Evolutionary conservation across 495 filamentous ascomycete species (phyloP).

Genomic region (Rostrohypoxylon terebratum): DNA sequence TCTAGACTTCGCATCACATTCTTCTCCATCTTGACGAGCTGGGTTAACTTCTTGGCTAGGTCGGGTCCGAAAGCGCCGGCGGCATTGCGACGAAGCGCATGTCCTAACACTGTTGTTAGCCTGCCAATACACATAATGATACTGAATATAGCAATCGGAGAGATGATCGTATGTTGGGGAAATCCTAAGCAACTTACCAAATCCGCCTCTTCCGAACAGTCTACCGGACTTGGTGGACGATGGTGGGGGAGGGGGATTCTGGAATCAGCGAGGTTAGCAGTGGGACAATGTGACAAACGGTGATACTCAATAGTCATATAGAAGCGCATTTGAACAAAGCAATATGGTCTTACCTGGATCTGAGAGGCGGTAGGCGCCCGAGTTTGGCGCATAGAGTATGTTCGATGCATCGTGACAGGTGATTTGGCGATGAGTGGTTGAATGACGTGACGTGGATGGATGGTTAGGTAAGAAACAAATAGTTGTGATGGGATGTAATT

Average conservation of each 20-base stretch:
- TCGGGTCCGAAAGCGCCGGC: constrained; percentile 97
- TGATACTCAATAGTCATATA: background rate
- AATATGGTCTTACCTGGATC: constrained; percentile 55
- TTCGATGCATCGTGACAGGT: constrained; percentile 83
- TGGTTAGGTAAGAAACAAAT: background rate
- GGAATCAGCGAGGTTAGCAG: constrained; percentile 51
- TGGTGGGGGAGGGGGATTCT: constrained; percentile 92
- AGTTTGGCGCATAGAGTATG: constrained; percentile 98
- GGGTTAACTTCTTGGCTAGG: constrained; percentile 94
- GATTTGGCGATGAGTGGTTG: constrained; percentile 15
- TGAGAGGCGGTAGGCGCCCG: constrained; percentile 83
- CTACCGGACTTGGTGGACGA: constrained; percentile 90
- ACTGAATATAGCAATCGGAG: background rate
- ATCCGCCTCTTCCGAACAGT: constrained; percentile 83
- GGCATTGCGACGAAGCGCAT: constrained; percentile 90
- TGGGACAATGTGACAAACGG: background rate
- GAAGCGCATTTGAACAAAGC: constrained; percentile 19
- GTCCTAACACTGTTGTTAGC: constrained; percentile 67
- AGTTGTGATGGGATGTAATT: constrained; percentile 1
- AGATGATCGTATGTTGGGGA: constrained; percentile 1
- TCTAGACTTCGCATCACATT: constrained; percentile 99
- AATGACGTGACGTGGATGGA: constrained; percentile 11
- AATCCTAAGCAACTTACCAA: constrained; percentile 68
- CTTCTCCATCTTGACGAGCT: constrained; percentile 99
- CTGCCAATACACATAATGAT: background rate